These are phyloP conservation scores for Allium cepa DNA, from an alignment of 106 monocot genomes.

Conservation along the genomic window DNA sequence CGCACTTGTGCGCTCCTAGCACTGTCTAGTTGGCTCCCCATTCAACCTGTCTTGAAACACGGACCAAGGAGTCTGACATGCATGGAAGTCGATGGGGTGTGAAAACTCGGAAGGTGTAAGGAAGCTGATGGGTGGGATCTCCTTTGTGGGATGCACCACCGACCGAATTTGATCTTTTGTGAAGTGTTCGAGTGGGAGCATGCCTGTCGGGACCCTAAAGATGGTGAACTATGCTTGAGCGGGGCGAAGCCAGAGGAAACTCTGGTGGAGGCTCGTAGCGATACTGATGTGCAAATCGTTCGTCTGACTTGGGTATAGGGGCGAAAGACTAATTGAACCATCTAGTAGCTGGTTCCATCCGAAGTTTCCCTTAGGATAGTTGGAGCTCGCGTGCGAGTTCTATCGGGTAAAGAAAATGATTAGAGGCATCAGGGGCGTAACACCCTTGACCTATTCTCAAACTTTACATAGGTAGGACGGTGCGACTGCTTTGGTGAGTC, in stretches of 20 bases:
- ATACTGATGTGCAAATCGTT: conserved; percentile 23
- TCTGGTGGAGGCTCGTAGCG: conserved; percentile 13
- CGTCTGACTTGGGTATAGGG: conserved; percentile 31
- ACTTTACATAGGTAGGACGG: conserved; percentile 13
- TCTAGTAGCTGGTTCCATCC: conserved; percentile 22
- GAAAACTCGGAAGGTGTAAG: conserved; percentile 10
- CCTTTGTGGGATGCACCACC: conserved; percentile 8
- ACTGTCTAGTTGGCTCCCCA: conserved; percentile 9
- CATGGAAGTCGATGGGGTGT: conserved; percentile 6
- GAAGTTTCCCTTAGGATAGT: conserved; percentile 28
- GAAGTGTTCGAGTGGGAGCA: conserved; percentile 12
- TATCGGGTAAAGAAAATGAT: conserved; percentile 9
- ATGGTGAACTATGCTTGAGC: conserved; percentile 12
- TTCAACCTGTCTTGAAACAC: conserved; percentile 13
- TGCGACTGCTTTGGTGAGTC: conserved; percentile 3
- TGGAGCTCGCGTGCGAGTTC: conserved; percentile 11
- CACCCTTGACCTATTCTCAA: conserved; percentile 11
- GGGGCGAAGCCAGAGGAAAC: conserved; percentile 12
- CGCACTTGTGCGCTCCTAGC: background rate
- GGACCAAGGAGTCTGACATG: conserved; percentile 20
- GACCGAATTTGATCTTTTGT: conserved; percentile 8
- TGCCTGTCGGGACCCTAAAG: conserved; percentile 11
- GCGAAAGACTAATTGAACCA: conserved; percentile 29
- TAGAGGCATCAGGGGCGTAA: conserved; percentile 8
- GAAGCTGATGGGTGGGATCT: conserved; percentile 21